Evolutionary conservation across 2,329 filamentous ascomycete genomes (phyloP).

Genomic region (Ascochyta clinopodiicola): DNA sequence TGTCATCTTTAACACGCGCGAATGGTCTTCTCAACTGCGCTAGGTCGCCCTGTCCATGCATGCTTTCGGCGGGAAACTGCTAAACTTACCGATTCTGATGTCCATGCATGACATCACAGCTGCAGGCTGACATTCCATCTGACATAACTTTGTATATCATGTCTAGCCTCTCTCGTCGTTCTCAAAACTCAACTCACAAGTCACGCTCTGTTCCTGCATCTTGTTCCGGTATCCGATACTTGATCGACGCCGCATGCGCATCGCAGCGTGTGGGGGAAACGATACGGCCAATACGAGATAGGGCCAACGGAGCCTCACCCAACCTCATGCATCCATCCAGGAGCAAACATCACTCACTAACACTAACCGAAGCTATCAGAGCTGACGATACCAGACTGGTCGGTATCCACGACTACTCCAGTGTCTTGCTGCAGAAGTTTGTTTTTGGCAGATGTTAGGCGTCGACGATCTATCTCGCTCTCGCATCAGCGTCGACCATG

Average conservation of each 20-base stretch:
- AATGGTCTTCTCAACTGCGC: no score
- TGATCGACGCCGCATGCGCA: not conserved
- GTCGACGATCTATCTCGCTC: constrained; percentile 2
- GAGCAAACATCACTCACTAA: not conserved
- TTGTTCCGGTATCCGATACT: not conserved
- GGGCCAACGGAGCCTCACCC: not conserved
- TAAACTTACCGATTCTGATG: not conserved
- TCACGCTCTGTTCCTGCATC: not conserved
- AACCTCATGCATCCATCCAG: not conserved
- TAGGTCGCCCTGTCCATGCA: no score
- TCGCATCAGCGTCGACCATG: not conserved
- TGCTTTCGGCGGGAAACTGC: no score
- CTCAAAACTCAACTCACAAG: not conserved
- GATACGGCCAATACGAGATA: constrained; percentile 2
- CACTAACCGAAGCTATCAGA: not conserved
- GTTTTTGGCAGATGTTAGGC: not conserved
- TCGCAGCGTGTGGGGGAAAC: not conserved
- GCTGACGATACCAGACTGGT: not conserved
- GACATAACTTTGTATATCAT: not conserved
- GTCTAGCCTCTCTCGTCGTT: not conserved
- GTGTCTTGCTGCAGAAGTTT: not conserved
- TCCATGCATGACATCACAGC: not conserved
- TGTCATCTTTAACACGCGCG: not conserved
- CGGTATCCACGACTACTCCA: not conserved
- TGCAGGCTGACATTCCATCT: no score